Conservation (phyloP, 805 yeast species). For the Starmerella riodocensis region DNA sequence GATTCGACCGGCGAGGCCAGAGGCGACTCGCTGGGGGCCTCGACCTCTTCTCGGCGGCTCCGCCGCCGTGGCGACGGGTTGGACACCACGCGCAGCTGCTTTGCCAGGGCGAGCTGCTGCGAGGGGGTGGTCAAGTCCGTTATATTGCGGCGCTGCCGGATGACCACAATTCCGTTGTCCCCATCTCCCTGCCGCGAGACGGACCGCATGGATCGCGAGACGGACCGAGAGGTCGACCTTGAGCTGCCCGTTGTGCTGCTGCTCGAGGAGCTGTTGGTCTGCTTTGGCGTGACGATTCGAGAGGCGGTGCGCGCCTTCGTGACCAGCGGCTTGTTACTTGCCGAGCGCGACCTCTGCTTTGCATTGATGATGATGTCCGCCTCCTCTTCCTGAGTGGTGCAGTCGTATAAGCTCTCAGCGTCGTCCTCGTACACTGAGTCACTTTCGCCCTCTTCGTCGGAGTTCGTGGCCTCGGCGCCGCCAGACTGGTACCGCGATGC, state of each 20-base stretch:
- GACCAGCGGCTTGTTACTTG: slow-evolving; percentile 3
- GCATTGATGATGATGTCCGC: slow-evolving; percentile 6
- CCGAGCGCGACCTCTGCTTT: background rate
- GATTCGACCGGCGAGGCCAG: background rate
- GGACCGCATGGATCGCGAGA: slow-evolving; percentile 1
- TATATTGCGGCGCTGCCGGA: slow-evolving; percentile 18
- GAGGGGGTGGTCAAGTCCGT: slow-evolving; percentile 19
- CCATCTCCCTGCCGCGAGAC: background rate
- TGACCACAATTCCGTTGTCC: slow-evolving; percentile 12
- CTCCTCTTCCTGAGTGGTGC: slow-evolving; percentile 14
- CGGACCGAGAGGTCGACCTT: slow-evolving; percentile 4
- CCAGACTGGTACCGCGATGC: slow-evolving; percentile 14
- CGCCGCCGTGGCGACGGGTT: slow-evolving; percentile 26
- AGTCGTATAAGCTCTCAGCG: slow-evolving; percentile 6
- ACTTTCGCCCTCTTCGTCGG: slow-evolving; percentile 33
- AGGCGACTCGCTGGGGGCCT: background rate
- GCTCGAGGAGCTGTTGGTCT: background rate
- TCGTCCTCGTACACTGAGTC: slow-evolving; percentile 3
- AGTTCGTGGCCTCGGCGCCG: slow-evolving; percentile 28
- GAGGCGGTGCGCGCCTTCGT: slow-evolving; percentile 4
- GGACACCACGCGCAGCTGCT: slow-evolving; percentile 25
- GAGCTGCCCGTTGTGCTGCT: slow-evolving; percentile 1
- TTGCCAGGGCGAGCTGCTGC: slow-evolving; percentile 19
- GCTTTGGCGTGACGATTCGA: background rate
- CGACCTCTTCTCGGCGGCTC: slow-evolving; percentile 9